Percentiles rank a stretch among this genome's conserved stretches.
Conservation (phyloP, 305 asterid species). For the Andrographis paniculata region DNA sequence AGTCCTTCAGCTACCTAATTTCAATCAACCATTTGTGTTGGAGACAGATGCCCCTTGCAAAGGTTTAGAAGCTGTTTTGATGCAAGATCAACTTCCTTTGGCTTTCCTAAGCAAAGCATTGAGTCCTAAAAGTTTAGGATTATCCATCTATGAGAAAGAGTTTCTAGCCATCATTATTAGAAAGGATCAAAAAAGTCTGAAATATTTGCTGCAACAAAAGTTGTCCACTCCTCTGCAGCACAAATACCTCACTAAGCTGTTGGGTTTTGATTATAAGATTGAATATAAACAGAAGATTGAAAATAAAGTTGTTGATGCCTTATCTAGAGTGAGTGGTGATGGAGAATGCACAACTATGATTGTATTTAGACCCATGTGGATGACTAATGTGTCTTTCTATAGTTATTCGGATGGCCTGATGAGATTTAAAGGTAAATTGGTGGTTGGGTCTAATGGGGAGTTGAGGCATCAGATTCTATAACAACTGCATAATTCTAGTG, state of each 20-base stretch:
- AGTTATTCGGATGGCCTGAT: too few species aligned
- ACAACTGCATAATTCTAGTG: background rate
- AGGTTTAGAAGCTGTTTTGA: background rate
- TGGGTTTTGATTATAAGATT: conserved; percentile 10
- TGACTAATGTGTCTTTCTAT: too few species aligned
- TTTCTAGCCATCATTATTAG: background rate
- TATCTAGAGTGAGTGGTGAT: background rate
- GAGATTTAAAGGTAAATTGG: background rate
- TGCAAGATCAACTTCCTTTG: background rate
- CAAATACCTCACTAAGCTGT: background rate
- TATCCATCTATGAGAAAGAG: background rate
- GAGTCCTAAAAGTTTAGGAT: background rate
- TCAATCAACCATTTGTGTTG: background rate
- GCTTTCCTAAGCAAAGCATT: background rate
- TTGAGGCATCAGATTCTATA: background rate
- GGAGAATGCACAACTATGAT: too few species aligned
- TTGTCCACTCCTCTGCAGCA: background rate
- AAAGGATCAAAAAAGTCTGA: background rate
- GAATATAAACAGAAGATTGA: background rate
- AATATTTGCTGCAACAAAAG: background rate
- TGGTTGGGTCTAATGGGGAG: background rate
- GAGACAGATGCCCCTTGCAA: background rate
- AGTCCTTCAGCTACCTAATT: background rate
- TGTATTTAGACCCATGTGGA: too few species aligned
- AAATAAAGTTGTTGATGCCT: background rate